Evolutionary conservation across 176 grass and related monocot genomes (phyloP).

Genomic region (Microstegium vimineum): DNA sequence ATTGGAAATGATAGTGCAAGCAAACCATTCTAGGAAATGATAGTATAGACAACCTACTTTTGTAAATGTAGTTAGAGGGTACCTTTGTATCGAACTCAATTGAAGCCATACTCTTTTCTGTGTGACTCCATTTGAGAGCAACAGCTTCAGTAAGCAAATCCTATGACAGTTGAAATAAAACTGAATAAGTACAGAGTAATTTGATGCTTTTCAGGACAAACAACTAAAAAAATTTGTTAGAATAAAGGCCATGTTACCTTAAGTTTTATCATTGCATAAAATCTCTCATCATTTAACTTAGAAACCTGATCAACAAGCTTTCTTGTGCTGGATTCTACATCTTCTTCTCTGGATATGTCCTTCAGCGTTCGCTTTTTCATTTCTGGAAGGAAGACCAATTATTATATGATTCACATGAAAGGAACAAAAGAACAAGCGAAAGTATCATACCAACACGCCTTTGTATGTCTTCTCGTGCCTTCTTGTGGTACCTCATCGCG

Average conservation of each 20-base stretch:
- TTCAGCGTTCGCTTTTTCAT: conserved; percentile 46
- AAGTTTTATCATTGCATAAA: conserved; percentile 52
- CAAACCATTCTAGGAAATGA: not conserved
- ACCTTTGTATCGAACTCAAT: conserved; percentile 84
- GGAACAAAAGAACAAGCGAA: conserved; percentile 12
- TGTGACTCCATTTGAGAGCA: conserved; percentile 67
- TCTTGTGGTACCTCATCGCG: conserved; percentile 49
- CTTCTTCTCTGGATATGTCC: conserved; percentile 73
- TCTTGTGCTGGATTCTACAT: conserved; percentile 59
- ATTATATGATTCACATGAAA: conserved; percentile 21
- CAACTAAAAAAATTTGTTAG: not conserved
- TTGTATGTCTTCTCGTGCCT: conserved; percentile 44
- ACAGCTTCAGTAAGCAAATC: conserved; percentile 72
- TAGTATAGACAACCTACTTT: not conserved
- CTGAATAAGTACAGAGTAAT: not conserved
- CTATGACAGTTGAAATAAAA: conserved; percentile 37
- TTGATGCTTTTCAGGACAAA: not conserved
- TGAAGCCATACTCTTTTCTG: conserved; percentile 62
- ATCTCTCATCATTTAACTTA: conserved; percentile 61
- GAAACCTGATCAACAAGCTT: conserved; percentile 58
- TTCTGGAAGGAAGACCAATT: conserved; percentile 27
- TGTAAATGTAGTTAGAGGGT: conserved; percentile 20
- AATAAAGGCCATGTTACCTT: conserved; percentile 46
- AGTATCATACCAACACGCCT: conserved; percentile 52
- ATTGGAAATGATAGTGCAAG: not conserved